These are phyloP conservation scores for Rhipidocladum racemiflorum DNA, from an alignment of 176 grass and related monocot species.

Conservation along the genomic window DNA sequence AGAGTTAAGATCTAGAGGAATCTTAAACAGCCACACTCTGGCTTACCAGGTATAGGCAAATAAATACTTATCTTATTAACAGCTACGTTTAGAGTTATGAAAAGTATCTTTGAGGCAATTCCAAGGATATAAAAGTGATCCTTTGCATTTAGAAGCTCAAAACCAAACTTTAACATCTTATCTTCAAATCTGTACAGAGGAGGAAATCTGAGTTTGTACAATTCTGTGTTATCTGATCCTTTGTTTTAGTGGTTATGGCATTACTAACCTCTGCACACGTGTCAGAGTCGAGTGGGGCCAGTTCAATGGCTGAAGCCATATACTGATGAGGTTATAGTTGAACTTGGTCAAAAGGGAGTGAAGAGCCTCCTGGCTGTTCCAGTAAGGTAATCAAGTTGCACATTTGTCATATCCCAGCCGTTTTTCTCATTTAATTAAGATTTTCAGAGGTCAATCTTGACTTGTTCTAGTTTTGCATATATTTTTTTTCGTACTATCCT, in stretches of 20 bases:
- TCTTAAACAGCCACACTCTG: slow-evolving; percentile 69
- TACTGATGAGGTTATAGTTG: slow-evolving; percentile 85
- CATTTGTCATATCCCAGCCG: neutral
- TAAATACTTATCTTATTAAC: slow-evolving; percentile 14
- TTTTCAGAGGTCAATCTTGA: neutral
- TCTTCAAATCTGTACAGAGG: neutral
- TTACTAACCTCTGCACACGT: slow-evolving; percentile 16
- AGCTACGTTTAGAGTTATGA: neutral
- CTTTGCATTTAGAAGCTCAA: neutral
- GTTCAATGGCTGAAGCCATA: slow-evolving; percentile 97
- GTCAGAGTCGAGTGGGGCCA: slow-evolving; percentile 88
- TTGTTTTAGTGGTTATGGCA: neutral
- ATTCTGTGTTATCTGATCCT: neutral
- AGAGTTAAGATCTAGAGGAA: slow-evolving; percentile 85
- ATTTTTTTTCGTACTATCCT: neutral
- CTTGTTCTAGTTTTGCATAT: neutral
- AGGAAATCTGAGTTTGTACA: neutral
- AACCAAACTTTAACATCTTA: neutral
- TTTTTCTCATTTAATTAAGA: neutral
- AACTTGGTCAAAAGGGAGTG: slow-evolving; percentile 84
- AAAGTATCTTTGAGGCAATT: neutral
- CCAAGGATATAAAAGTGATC: neutral
- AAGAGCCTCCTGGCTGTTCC: slow-evolving; percentile 94
- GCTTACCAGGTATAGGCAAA: slow-evolving; percentile 74
- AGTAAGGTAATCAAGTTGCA: slow-evolving; percentile 59